Evolutionary conservation across 106 monocot genomes (phyloP).

Genomic region (Chionographis japonica): DNA sequence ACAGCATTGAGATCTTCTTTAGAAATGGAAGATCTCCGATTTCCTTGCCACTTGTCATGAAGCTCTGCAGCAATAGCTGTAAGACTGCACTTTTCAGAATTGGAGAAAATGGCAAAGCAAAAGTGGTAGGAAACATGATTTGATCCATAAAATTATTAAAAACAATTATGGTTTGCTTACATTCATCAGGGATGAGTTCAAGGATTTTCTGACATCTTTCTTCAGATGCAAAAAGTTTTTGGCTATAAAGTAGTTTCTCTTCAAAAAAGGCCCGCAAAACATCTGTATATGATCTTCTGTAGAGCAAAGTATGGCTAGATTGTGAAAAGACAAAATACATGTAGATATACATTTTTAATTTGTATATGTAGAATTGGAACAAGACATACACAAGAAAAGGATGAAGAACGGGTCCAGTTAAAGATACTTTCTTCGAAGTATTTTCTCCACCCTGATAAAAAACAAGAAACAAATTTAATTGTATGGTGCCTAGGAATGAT

Average conservation of each 20-base stretch:
- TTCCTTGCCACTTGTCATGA: constrained; percentile 79
- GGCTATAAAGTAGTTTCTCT: constrained; percentile 52
- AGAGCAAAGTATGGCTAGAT: constrained; percentile 4
- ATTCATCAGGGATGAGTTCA: constrained; percentile 82
- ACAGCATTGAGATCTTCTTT: constrained; percentile 61
- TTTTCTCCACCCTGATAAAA: constrained; percentile 76
- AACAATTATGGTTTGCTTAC: constrained; percentile 30
- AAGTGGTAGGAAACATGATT: not conserved
- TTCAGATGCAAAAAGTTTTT: constrained; percentile 60
- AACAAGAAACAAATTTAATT: not conserved
- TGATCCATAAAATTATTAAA: not conserved
- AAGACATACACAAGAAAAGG: constrained; percentile 83
- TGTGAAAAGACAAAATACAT: not conserved
- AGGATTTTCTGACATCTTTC: constrained; percentile 81
- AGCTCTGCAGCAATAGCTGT: constrained; percentile 69
- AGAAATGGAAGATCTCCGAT: constrained; percentile 46
- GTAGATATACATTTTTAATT: not conserved
- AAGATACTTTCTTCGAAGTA: constrained; percentile 71
- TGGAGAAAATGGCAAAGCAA: not conserved
- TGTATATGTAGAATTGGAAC: not conserved
- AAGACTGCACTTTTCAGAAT: not conserved
- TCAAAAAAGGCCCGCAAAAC: constrained; percentile 69
- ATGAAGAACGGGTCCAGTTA: constrained; percentile 72
- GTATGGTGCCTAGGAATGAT: not conserved
- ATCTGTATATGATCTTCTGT: constrained; percentile 82